These are phyloP conservation scores for Monosporascus ibericus DNA, from an alignment of 2,329 filamentous ascomycete genomes.

Conservation along the genomic window DNA sequence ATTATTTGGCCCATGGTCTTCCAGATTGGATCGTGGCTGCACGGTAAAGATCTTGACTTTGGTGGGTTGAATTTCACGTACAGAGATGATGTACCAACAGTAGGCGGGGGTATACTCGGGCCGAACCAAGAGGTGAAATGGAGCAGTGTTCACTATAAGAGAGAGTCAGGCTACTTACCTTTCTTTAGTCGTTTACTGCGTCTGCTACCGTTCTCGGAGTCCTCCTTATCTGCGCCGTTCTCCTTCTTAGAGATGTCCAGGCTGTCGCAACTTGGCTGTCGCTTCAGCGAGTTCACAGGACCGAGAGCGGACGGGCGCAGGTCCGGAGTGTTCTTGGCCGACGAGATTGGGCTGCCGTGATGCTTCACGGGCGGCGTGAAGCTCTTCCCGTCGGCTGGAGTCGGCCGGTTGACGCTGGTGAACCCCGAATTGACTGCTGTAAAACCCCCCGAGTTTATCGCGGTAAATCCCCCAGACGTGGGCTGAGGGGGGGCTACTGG, in stretches of 20 bases:
- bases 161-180: constrained; percentile 42
- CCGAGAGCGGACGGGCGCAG: constrained; percentile 49
- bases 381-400: constrained; percentile 44
- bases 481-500: constrained; percentile 30
- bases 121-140: not conserved
- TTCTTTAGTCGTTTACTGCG: constrained; percentile 93
- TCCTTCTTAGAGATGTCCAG: constrained; percentile 44
- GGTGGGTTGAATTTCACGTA: constrained; percentile 7
- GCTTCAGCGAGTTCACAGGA: constrained; percentile 62
- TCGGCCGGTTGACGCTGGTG: constrained; percentile 57
- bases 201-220: constrained; percentile 62
- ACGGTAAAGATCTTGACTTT: constrained; percentile 13
- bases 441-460: constrained; percentile 57
- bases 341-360: constrained; percentile 55
- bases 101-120: not conserved
- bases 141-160: not conserved
- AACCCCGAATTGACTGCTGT: constrained; percentile 69
- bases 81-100: not conserved
- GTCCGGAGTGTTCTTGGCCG: constrained; percentile 61
- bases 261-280: constrained; percentile 62
- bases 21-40: constrained; percentile 4
- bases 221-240: constrained; percentile 43
- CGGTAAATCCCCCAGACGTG: constrained; percentile 52
- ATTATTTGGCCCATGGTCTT: constrained; percentile 4
- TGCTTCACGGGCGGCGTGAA: constrained; percentile 56